Conservation (phyloP, 192 early-diverging fungal species). For the Backusella tarrabulga region DNA sequence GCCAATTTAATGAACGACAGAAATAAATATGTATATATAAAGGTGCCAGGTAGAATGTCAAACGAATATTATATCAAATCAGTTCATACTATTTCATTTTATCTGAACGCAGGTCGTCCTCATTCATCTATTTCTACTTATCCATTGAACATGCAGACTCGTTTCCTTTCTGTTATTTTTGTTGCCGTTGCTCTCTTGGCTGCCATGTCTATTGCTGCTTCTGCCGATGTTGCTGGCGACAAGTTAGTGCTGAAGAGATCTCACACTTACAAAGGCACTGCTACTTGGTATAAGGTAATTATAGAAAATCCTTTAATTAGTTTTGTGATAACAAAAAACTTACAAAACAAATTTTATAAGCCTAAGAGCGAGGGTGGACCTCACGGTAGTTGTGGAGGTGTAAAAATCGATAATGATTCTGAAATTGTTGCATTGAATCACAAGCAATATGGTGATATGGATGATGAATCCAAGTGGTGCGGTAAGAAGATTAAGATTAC, state of each 20-base stretch:
- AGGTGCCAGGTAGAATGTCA: background rate
- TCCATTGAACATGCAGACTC: background rate
- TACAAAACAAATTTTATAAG: constrained; percentile 18
- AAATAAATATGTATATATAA: background rate
- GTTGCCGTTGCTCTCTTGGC: constrained; percentile 12
- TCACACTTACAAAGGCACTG: constrained; percentile 28
- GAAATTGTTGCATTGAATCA: constrained; percentile 46
- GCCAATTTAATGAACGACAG: background rate
- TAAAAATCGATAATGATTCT: constrained; percentile 34
- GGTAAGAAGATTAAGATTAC: constrained; percentile 30
- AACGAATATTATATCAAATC: background rate
- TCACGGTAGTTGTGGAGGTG: constrained; percentile 32
- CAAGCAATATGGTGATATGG: constrained; percentile 30
- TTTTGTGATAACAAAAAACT: too few species aligned
- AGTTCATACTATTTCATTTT: background rate
- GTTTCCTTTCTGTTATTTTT: background rate
- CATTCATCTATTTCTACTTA: background rate
- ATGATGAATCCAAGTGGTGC: constrained; percentile 31
- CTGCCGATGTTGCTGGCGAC: background rate
- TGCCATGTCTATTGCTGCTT: constrained; percentile 1
- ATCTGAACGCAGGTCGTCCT: constrained; percentile 23
- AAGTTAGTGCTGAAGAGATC: background rate
- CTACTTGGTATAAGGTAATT: constrained; percentile 27
- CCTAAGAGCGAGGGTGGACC: constrained; percentile 22
- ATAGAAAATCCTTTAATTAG: too few species aligned